These are phyloP conservation scores for Chrysosporium queenslandicum DNA, from an alignment of 2,329 filamentous ascomycete genomes.

Conservation along the genomic window DNA sequence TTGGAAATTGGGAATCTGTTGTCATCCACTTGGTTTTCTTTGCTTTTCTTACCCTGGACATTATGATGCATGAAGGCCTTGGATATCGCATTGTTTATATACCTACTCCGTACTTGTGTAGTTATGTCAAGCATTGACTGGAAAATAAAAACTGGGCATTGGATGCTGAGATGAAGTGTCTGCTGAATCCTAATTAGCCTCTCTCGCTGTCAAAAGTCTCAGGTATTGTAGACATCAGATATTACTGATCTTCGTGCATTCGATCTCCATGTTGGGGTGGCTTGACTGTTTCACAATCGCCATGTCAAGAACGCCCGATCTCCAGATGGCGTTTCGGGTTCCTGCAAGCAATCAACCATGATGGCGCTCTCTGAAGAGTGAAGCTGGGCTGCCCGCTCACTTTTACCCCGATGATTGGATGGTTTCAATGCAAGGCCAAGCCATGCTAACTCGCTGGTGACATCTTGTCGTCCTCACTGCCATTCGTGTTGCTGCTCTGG, in stretches of 20 bases:
- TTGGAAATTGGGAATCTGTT: background rate
- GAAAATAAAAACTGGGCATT: background rate
- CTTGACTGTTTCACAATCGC: too few relatives aligned
- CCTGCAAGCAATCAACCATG: background rate
- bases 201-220: too few relatives aligned
- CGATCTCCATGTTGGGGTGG: too few relatives aligned
- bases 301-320: too few relatives aligned
- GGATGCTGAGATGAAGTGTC: too few relatives aligned
- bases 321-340: background rate
- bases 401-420: background rate
- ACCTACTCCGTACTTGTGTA: background rate
- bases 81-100: background rate
- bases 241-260: too few relatives aligned
- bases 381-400: background rate
- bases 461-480: background rate
- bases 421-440: background rate
- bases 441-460: background rate
- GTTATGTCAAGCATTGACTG: background rate
- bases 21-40: background rate
- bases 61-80: constrained; percentile 5
- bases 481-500: background rate
- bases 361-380: background rate
- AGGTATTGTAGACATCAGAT: too few relatives aligned
- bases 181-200: too few relatives aligned
- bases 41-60: too few relatives aligned